phyloP scores from a whole-genome alignment of 192 early-diverging fungal species.

The Umbelopsis ramanniana region DNA sequence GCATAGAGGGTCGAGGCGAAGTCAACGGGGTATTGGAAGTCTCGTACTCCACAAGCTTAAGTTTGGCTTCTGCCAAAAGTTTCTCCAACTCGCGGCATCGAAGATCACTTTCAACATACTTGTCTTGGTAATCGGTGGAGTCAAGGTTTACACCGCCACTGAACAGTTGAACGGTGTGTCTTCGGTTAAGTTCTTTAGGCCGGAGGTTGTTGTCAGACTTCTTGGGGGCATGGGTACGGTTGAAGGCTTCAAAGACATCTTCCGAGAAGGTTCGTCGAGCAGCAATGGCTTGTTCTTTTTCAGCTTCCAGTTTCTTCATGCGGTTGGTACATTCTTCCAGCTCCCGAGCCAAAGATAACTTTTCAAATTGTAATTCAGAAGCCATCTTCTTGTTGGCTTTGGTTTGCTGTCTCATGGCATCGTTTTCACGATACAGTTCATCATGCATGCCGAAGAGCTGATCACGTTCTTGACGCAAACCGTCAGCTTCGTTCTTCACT shows the following conservation, averaged over 20 bases:
- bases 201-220: not conserved
- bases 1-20: constrained; percentile 32
- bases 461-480: constrained; percentile 38
- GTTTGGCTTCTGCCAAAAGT: constrained; percentile 44
- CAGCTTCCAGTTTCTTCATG: constrained; percentile 33
- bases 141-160: not conserved
- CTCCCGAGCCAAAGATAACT: constrained; percentile 26
- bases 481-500: constrained; percentile 36
- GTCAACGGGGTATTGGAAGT: constrained; percentile 3
- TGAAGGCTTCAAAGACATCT: constrained; percentile 38
- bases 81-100: constrained; percentile 46
- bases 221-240: constrained; percentile 16
- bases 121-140: constrained; percentile 38
- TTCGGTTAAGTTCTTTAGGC: constrained; percentile 1
- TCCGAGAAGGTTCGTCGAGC: constrained; percentile 35
- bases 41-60: constrained; percentile 40
- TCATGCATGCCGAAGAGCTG: constrained; percentile 26
- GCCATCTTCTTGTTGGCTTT: constrained; percentile 38
- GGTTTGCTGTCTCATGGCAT: constrained; percentile 30
- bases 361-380: constrained; percentile 42
- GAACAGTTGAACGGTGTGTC: constrained; percentile 36
- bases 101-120: constrained; percentile 40
- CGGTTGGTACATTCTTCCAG: constrained; percentile 12
- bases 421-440: constrained; percentile 29
- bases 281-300: constrained; percentile 34